Evolutionary conservation across 768 basidiomycete species (phyloP), one percentile per base, ranked within the genome.

Genomic region (Phlegmacium glaucopus): DNA sequence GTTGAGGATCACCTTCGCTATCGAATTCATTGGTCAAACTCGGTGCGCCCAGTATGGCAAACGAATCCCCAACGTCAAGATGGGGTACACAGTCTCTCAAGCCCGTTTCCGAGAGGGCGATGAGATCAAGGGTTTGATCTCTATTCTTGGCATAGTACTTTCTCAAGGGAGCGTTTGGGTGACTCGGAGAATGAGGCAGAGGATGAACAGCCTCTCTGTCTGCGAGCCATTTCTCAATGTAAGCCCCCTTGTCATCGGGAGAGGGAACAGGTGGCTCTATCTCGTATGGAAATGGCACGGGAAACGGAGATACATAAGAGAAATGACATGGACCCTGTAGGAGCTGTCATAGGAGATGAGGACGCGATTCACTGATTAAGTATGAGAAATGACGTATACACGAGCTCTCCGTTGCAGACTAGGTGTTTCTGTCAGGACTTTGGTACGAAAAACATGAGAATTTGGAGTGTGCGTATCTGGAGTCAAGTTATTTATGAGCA

Each of bases 41-140:
- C 0, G 87, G 85, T 0, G 67, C 64, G 11, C 90, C 89, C 3
- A 94, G 71, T 6, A 82, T 47, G 0, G 72, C 67, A 53, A 91
- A 82, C 0, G 89, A 82, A 60, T 96, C 91, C 4, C 94, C 94
- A 9, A 92, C 85, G 48, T 95, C 87, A 15, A 98, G 72, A 53
- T 83, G 80, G 0, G 94, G 94, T 8, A 96, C 63, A 55, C 84
- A 89, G 54, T 95, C 92, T 26, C 74, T 65, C 37, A 92, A 60
- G 10, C 82, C 82, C 2, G 77, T 74, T 40, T 79, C 76, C 1
- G 92, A 83, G 13, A 98, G 54, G 4, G 82, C 91, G 13, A 96
- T 72, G 32, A 97, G 80, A 39, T 74, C 70, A 39, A 78, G 69
- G 3, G 65, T 69, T 40, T 78, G 73, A 46, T 83, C 76, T 44